Percentiles rank a stretch among this genome's conserved stretches.
phyloP scores from a whole-genome alignment of 148 eudicot genomes.

The Vaccinium myrtillus region DNA sequence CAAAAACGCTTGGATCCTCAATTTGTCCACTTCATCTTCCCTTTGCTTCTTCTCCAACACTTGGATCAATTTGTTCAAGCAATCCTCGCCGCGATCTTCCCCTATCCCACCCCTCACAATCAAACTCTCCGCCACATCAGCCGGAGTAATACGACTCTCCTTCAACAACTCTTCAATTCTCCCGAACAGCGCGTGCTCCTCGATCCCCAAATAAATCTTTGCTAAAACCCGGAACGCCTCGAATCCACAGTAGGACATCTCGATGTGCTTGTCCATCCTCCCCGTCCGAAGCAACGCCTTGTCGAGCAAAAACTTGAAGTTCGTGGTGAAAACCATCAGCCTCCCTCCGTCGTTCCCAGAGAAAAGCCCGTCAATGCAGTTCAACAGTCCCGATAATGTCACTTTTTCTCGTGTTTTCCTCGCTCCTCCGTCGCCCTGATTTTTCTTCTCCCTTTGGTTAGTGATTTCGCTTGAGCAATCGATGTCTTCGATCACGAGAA shows the following conservation, averaged over 20 bases:
- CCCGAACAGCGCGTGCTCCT: constrained; percentile 35
- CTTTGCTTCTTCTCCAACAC: not conserved
- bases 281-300: constrained; percentile 49
- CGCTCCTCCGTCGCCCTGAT: not conserved
- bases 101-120: constrained; percentile 27
- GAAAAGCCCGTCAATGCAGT: constrained; percentile 58
- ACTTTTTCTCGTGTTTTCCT: not conserved
- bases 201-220: constrained; percentile 37
- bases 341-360: constrained; percentile 51
- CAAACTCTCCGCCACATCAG: constrained; percentile 56
- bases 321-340: constrained; percentile 53
- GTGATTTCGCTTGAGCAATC: constrained; percentile 56
- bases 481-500: constrained; percentile 60
- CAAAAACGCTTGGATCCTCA: no score
- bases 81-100: not conserved
- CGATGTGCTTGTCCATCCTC: constrained; percentile 56
- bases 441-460: constrained; percentile 31
- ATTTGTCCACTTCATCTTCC: not conserved
- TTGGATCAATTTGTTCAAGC: not conserved
- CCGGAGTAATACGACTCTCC: constrained; percentile 42
- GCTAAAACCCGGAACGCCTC: constrained; percentile 51
- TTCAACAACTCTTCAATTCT: constrained; percentile 25
- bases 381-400: constrained; percentile 45
- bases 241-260: constrained; percentile 40
- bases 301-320: constrained; percentile 44